phyloP scores from a whole-genome alignment of 176 grass and related monocot species.

The Cymbopogon citratus region DNA sequence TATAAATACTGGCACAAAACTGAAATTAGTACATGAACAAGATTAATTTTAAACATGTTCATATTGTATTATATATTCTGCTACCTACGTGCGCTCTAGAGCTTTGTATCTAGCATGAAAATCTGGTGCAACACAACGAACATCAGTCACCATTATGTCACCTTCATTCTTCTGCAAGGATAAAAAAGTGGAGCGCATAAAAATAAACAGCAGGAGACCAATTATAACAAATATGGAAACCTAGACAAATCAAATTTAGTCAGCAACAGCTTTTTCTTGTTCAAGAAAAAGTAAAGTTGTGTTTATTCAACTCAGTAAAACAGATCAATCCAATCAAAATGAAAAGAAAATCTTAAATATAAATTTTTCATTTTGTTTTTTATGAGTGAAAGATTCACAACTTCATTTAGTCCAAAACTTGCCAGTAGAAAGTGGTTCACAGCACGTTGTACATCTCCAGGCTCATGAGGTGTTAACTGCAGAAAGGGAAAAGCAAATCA shows the following conservation, averaged over 20 bases:
- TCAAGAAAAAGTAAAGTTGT: neutral
- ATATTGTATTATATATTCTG: constrained; percentile 31
- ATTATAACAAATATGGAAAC: neutral
- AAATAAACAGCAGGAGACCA: constrained; percentile 18
- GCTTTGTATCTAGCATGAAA: constrained; percentile 97
- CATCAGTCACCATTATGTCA: constrained; percentile 90
- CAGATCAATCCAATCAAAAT: constrained; percentile 1
- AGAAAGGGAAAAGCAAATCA: constrained; percentile 7
- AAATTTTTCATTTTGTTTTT: neutral
- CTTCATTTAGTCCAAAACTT: constrained; percentile 19
- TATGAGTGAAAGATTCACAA: neutral
- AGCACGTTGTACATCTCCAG: constrained; percentile 83
- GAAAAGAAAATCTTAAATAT: neutral
- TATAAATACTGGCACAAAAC: constrained; percentile 19
- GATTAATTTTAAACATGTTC: constrained; percentile 10
- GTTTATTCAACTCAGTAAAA: constrained; percentile 4
- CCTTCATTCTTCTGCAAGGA: constrained; percentile 82
- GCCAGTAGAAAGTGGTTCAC: constrained; percentile 96
- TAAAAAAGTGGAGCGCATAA: constrained; percentile 29
- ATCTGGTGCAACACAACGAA: constrained; percentile 66
- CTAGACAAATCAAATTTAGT: neutral
- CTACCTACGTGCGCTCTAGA: constrained; percentile 84
- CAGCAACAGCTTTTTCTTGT: neutral
- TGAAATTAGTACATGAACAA: constrained; percentile 19
- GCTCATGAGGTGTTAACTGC: constrained; percentile 89